Evolutionary conservation across 768 basidiomycete species (phyloP).

Genomic region (Tylopilus rubrobrunneus): DNA sequence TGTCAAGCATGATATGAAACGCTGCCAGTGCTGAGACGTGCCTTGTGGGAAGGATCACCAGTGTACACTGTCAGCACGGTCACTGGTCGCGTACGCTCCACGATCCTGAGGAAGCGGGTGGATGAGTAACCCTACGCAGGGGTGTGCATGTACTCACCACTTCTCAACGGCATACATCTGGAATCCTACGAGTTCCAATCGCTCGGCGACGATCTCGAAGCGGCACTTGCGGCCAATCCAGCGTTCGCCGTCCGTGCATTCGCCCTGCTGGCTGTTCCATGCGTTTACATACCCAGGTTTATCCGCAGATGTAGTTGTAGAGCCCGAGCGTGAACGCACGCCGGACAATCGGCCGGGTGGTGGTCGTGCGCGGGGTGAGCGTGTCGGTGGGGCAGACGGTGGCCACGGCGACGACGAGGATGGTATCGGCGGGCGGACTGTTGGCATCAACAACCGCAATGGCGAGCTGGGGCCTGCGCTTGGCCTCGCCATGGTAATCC

Average conservation of each 20-base stretch:
- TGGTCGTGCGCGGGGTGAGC: conserved; percentile 23
- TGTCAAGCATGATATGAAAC: conserved; percentile 12
- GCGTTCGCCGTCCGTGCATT: conserved; percentile 25
- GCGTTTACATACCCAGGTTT: conserved; percentile 6
- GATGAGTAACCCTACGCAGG: neutral
- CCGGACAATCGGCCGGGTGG: conserved; percentile 25
- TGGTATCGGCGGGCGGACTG: conserved; percentile 26
- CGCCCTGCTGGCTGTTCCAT: conserved; percentile 2
- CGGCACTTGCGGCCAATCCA: conserved; percentile 46
- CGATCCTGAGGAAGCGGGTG: conserved; percentile 45
- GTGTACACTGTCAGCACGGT: conserved; percentile 73
- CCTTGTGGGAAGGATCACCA: conserved; percentile 67
- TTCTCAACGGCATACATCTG: conserved; percentile 88
- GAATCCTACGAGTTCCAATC: conserved; percentile 51
- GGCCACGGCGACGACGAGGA: neutral
- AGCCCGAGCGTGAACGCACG: conserved; percentile 33
- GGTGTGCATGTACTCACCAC: conserved; percentile 49
- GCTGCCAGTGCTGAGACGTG: conserved; percentile 20
- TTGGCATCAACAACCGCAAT: conserved; percentile 31
- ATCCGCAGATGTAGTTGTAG: conserved; percentile 21
- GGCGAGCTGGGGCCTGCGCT: conserved; percentile 1
- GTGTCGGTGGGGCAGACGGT: conserved; percentile 16
- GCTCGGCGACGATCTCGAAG: conserved; percentile 48
- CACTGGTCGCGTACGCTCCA: conserved; percentile 57
- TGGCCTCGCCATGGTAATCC: conserved; percentile 15